Percentiles rank a stretch among this genome's conserved stretches.
phyloP scores from a whole-genome alignment of 2,329 filamentous ascomycete genomes.

The Teratosphaeria pseudoeucalypti region DNA sequence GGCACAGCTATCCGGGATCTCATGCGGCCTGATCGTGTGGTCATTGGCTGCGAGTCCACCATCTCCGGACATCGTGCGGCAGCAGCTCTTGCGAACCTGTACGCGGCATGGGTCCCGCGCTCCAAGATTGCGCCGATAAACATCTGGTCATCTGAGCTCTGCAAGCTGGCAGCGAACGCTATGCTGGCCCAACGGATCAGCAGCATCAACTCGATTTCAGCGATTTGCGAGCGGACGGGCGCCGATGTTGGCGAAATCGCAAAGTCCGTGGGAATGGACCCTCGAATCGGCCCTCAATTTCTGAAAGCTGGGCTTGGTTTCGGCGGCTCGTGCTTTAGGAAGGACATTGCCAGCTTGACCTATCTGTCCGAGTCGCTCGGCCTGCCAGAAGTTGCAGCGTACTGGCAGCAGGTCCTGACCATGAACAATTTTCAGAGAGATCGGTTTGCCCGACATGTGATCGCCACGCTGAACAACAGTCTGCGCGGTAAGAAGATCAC shows the following conservation, averaged over 20 bases:
- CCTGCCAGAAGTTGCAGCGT: slow-evolving; percentile 59
- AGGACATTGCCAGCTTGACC: slow-evolving; percentile 62
- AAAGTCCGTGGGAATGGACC: slow-evolving; percentile 42
- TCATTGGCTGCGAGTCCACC: slow-evolving; percentile 61
- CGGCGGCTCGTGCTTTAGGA: slow-evolving; percentile 69
- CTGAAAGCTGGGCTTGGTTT: slow-evolving; percentile 66
- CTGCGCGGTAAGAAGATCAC: slow-evolving; percentile 58
- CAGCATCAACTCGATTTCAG: slow-evolving; percentile 68
- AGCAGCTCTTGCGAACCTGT: slow-evolving; percentile 52
- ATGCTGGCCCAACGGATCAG: slow-evolving; percentile 71
- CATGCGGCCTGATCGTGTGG: slow-evolving; percentile 57
- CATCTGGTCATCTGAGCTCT: slow-evolving; percentile 64
- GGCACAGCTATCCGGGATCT: slow-evolving; percentile 64
- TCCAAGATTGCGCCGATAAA: slow-evolving; percentile 60
- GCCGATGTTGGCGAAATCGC: slow-evolving; percentile 66
- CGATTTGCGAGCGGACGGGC: slow-evolving; percentile 64
- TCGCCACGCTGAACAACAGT: slow-evolving; percentile 56
- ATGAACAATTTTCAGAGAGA: slow-evolving; percentile 67
- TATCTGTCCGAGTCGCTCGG: slow-evolving; percentile 64
- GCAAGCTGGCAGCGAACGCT: slow-evolving; percentile 68
- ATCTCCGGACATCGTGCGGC: slow-evolving; percentile 52
- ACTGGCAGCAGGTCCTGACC: slow-evolving; percentile 61
- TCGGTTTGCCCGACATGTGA: slow-evolving; percentile 55
- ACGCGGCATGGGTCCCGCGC: slow-evolving; percentile 58
- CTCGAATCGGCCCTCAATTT: slow-evolving; percentile 61